Base-by-base conservation (phyloP, 2,329 filamentous ascomycete genomes). In the Fusarium tanahbumbuense region DNA sequence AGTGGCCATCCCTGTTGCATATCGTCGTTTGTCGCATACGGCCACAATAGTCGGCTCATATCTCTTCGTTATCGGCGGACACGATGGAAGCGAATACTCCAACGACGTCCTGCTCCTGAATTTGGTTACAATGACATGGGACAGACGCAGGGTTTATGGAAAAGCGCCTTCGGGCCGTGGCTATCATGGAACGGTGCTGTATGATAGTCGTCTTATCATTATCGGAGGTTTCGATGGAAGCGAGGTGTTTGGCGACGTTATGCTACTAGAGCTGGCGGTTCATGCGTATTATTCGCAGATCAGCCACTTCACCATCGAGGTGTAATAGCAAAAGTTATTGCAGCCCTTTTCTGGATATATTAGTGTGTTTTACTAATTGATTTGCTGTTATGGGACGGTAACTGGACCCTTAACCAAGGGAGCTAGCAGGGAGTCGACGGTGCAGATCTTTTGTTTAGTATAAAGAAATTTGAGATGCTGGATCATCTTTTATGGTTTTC, bases 251-350 rank as follows among this genome's bases (percentile, higher is more conserved):
- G 86, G 86, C 37, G 90, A 92, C 66, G 89, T 91, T 20, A 89
- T 86, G 83, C 83, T 91, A 8, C 79, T 92, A 57, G 90, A 92
- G 80, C 80, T 92, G 73, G 90, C 89, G 4, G 89, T 92, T 13
- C 89, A 91, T 78, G 87, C 89, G 40, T 92, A 92, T 76, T 92
- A 91, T 75, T 91, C 89, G 67, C 90, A 92, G 79, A 92, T 92
- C 76, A 91, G 89, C 76, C 89, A 92, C 78, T 92, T 92, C 72
- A 89, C 84, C 41, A 91, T 92, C 73, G 89, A 91, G 74, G 88
- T 92, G 63, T 91, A 65, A 76, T 47, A 34, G n/a, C 25, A 37
- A 10, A 37, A 53, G 46, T 20, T 20, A 11, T 45, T 44, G 20
- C 15, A 40, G 37, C 53, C 65, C 30, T 40, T 30, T 27, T 40